A percentile compares a stretch with the other conserved stretches of the same genome.
Evolutionary conservation across 2,329 filamentous ascomycete species (phyloP).

Genomic region (Trichoderma sp.): DNA sequence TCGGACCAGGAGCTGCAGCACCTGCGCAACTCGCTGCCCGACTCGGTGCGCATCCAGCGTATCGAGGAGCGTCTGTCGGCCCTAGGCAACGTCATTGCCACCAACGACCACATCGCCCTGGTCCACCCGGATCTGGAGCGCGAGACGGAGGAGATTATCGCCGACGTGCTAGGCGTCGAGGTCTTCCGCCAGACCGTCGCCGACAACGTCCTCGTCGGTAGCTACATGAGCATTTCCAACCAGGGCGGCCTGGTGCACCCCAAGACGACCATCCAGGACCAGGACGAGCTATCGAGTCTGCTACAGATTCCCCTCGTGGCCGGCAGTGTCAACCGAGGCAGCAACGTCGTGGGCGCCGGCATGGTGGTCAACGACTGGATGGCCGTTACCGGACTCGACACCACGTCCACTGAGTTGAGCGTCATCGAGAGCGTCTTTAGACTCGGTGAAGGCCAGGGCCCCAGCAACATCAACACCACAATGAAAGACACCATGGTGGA

Average conservation of each 20-base stretch:
- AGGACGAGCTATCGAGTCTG: conserved; percentile 92
- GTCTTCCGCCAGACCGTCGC: conserved; percentile 94
- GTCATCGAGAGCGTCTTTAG: conserved; percentile 97
- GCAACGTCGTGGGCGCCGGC: conserved; percentile 84
- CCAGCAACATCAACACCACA: conserved; percentile 74
- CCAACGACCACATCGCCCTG: conserved; percentile 95
- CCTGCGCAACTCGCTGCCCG: conserved; percentile 90
- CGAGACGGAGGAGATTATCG: conserved; percentile 98
- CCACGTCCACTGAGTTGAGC: conserved; percentile 94
- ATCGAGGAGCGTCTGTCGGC: conserved; percentile 97
- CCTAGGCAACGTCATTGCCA: conserved; percentile 94
- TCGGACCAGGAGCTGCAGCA: conserved; percentile 99
- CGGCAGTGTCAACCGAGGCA: conserved; percentile 89
- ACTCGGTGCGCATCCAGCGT: conserved; percentile 89
- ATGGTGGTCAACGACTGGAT: conserved; percentile 78
- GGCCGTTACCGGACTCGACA: conserved; percentile 89
- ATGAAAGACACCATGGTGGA: conserved; percentile 99
- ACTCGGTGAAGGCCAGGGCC: conserved; percentile 81
- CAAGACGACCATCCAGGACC: conserved; percentile 95
- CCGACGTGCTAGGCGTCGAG: conserved; percentile 87
- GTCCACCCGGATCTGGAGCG: conserved; percentile 96
- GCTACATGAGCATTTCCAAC: conserved; percentile 96
- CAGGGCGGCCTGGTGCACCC: conserved; percentile 96
- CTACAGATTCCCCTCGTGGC: conserved; percentile 95
- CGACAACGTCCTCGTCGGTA: conserved; percentile 94